Percentiles rank a stretch among this genome's conserved stretches.
These are phyloP conservation scores for Pyrus betulifolia DNA, from an alignment of 306 rosid genomes.

Conservation along the genomic window DNA sequence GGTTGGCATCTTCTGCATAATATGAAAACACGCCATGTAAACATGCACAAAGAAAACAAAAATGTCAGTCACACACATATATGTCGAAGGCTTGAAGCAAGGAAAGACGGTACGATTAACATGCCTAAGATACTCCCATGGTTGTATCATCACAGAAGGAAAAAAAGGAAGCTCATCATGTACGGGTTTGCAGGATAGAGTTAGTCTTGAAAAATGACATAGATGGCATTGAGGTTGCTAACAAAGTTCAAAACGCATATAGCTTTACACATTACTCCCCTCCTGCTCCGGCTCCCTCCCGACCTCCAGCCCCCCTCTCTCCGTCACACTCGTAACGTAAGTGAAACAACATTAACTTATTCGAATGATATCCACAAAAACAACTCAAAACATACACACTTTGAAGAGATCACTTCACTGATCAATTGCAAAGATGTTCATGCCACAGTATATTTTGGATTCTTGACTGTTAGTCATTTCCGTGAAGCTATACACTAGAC, in stretches of 20 bases:
- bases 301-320: not conserved
- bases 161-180: not conserved
- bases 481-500: not conserved
- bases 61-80: not conserved
- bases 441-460: not conserved
- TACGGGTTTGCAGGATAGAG: not conserved
- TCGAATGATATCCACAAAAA: not conserved
- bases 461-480: not conserved
- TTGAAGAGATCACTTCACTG: not conserved
- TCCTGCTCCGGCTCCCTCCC: not conserved
- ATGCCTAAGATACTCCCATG: not conserved
- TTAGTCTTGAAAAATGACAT: not conserved
- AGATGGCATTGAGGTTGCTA: not conserved
- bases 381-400: not conserved
- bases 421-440: not conserved
- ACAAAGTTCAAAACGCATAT: not conserved
- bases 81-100: slow-evolving; percentile 8
- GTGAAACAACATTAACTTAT: not conserved
- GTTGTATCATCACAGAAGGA: not conserved
- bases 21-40: slow-evolving; percentile 15
- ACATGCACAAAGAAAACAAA: slow-evolving; percentile 18
- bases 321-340: not conserved
- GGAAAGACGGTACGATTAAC: slow-evolving; percentile 5
- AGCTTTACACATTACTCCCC: not conserved
- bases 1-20: slow-evolving; percentile 88